Evolutionary conservation across 257 asterid species (phyloP).

Genomic region (Nicotiana undulata): DNA sequence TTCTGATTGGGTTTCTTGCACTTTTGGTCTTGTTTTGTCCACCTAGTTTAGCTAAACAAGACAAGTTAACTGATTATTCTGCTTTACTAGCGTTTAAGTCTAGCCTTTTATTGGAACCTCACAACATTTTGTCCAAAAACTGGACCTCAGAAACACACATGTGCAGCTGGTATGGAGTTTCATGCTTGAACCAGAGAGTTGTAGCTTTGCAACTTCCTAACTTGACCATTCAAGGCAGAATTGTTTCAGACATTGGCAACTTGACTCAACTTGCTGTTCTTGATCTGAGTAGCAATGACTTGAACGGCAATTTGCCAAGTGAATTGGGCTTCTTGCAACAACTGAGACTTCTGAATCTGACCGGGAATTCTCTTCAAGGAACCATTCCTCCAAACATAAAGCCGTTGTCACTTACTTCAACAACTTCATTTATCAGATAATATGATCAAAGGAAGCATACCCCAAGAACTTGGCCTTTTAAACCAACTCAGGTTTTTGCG

Average conservation of each 20-base stretch:
- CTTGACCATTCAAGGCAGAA: slow-evolving; percentile 16
- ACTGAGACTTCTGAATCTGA: slow-evolving; percentile 19
- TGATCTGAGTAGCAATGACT: slow-evolving; percentile 25
- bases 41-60: not conserved
- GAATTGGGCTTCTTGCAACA: slow-evolving; percentile 28
- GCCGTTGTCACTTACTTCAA: slow-evolving; percentile 20
- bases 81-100: slow-evolving; percentile 35
- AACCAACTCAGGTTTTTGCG: slow-evolving; percentile 17
- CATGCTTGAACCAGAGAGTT: slow-evolving; percentile 24
- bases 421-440: slow-evolving; percentile 24
- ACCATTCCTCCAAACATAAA: slow-evolving; percentile 24
- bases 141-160: slow-evolving; percentile 30
- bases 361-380: slow-evolving; percentile 25
- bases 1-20: not conserved
- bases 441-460: slow-evolving; percentile 24
- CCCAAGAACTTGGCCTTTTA: slow-evolving; percentile 27
- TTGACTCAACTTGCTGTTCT: slow-evolving; percentile 25
- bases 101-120: slow-evolving; percentile 1
- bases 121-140: slow-evolving; percentile 20
- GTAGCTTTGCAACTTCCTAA: slow-evolving; percentile 24
- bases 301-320: slow-evolving; percentile 25
- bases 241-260: slow-evolving; percentile 15
- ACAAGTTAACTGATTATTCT: slow-evolving; percentile 19
- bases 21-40: not conserved
- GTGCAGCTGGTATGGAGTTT: slow-evolving; percentile 36